Evolutionary conservation across 2,329 filamentous ascomycete species (phyloP).

Genomic region (Aspergillus puulaauensis): DNA sequence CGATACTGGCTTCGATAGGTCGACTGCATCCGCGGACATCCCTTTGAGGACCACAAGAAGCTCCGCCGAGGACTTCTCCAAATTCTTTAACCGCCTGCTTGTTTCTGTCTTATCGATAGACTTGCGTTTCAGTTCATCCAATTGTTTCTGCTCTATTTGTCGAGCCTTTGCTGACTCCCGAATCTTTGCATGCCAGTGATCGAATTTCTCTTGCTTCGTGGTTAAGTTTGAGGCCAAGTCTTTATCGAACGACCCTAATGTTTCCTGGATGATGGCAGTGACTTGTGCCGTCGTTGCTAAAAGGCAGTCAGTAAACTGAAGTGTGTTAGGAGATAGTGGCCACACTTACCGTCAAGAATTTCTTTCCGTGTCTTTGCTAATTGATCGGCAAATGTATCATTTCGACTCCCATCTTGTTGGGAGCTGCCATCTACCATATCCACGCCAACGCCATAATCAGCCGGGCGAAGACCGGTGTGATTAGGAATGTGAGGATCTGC

Average conservation of each 20-base stretch:
- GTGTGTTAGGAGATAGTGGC: not conserved
- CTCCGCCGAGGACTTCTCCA: constrained; percentile 70
- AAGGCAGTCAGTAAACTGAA: constrained; percentile 32
- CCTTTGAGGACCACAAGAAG: constrained; percentile 59
- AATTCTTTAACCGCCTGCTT: constrained; percentile 72
- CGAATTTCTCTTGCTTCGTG: constrained; percentile 79
- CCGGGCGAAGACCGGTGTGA: constrained; percentile 78
- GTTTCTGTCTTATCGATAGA: constrained; percentile 64
- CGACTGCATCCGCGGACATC: constrained; percentile 46
- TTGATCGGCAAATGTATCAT: constrained; percentile 43
- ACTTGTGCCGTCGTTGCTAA: constrained; percentile 40
- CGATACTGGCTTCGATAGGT: constrained; percentile 44
- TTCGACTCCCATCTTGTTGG: constrained; percentile 49
- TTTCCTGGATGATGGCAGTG: constrained; percentile 70
- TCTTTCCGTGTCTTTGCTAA: constrained; percentile 47
- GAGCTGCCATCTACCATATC: constrained; percentile 55
- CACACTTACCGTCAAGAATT: constrained; percentile 42
- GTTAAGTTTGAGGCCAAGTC: constrained; percentile 79
- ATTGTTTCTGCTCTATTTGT: constrained; percentile 69
- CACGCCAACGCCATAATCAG: constrained; percentile 90
- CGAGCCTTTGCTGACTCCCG: constrained; percentile 77
- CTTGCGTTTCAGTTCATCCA: constrained; percentile 69
- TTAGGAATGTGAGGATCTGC: constrained; percentile 92
- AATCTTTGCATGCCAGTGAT: constrained; percentile 76
- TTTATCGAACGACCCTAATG: constrained; percentile 74